Conservation (phyloP, 208 protist genomes). For the Acanthamoeba triangularis region DNA sequence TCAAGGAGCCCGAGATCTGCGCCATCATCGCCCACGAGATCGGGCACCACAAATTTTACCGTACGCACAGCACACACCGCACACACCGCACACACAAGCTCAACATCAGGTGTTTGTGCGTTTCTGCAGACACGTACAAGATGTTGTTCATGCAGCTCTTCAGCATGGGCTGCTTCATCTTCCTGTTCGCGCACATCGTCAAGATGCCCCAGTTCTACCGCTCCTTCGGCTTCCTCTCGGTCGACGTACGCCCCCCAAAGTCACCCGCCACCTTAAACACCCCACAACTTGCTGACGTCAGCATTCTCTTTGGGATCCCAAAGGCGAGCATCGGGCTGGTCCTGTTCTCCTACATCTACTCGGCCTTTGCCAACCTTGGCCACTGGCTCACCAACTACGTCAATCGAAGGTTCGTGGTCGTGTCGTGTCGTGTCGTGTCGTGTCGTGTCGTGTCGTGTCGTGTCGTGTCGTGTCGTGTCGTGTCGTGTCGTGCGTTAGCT, state of each 20-base stretch:
- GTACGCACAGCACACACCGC: constrained; percentile 2
- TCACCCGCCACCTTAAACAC: neutral
- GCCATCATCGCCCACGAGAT: constrained; percentile 86
- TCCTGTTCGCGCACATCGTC: constrained; percentile 81
- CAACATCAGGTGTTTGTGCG: neutral
- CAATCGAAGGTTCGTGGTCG: constrained; percentile 40
- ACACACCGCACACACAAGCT: neutral
- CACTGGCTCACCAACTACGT: constrained; percentile 83
- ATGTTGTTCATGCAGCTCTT: constrained; percentile 81
- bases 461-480: neutral
- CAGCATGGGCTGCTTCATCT: constrained; percentile 82
- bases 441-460: neutral
- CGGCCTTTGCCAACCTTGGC: constrained; percentile 82
- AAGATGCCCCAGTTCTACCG: constrained; percentile 80
- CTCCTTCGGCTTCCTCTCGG: constrained; percentile 80
- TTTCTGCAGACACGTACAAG: constrained; percentile 78
- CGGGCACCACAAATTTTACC: constrained; percentile 83
- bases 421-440: neutral
- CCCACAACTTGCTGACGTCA: neutral
- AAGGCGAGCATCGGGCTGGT: constrained; percentile 78
- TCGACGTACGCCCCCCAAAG: constrained; percentile 52
- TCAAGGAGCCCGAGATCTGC: constrained; percentile 77
- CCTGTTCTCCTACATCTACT: constrained; percentile 84
- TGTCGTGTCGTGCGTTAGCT: neutral
- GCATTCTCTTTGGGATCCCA: too few relatives aligned